Base-by-base conservation (phyloP, 1,284 basidiomycete genomes). In the Boletus calvinii region DNA sequence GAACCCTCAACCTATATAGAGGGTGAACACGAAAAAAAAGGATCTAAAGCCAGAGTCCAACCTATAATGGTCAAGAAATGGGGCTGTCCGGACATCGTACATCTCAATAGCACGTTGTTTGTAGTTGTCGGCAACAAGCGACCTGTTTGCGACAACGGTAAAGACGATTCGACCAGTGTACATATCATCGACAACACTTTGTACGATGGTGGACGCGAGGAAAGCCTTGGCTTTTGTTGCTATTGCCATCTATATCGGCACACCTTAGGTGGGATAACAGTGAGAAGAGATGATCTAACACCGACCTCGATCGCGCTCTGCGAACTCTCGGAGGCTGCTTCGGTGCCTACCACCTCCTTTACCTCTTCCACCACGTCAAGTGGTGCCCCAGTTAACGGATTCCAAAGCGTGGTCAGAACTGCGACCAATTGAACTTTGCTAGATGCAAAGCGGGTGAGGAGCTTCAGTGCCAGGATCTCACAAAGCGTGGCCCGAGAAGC, bases 51-150 rank as follows among this genome's bases (percentile, higher is more conserved):
- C 13, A 44, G 22, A 30, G 40, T 48, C 67, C 31, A 36, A 84
- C 80, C 85, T 74, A 64, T 92, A 92, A 63, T 94, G 90, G 62
- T 95, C 87, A 24, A 95, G 76, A 72, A 92, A 90, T 0, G 92
- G 86, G 0, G 86, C 82, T 24, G 77, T 79, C 32, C 79, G 79
- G 17, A 80, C 78, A 61, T 94, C 82, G 63, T 94, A 94, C 11
- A 90, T 74, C 61, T 88, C 79, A 49, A 90, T 87, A 4, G 80
- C 77, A 31, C 81, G 79, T 30, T 84, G 84, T 63, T 94, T 90
- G 72, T 94, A 94, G 62, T 91, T 90, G 68, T 94, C 93, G 26
- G 87, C 83, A 10, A 94, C 77, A 50, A 95, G 79, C 2, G 90
- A 88, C 24, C 85, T 80, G 48, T 77, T 79, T 2, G 85, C 82